Evolutionary conservation across 73 alveolate species (phyloP), one percentile per base, ranked within the genome.

Genomic region (Blepharisma japonicum): DNA sequence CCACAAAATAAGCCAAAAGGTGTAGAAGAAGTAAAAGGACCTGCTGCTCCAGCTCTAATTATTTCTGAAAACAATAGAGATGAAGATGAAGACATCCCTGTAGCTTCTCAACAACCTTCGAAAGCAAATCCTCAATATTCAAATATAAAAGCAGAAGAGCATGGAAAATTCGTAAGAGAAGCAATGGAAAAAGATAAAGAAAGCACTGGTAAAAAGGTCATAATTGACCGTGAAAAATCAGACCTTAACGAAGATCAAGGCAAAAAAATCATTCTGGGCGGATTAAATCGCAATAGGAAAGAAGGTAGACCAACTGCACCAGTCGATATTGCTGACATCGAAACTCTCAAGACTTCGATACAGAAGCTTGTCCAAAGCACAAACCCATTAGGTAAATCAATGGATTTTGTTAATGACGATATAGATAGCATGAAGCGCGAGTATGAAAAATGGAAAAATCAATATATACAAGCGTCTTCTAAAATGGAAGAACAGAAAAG

Each of bases 351-450:
- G 55, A 79, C 56, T 6, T 21, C 74, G 18, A 79, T 79, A 18
- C 56, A 79, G 61, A 56, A 70, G 27, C 53, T 79, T 47, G 46
- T 68, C 21, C 47, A 79, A 25, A 79, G 74, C 53, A 49, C 80
- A 6, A 61, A 79, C 61, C 86, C 86, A 18, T 70, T 79, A 25
- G 86, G 82, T 5, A 79, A 50, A 79, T 61, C 70, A 68, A 68
- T 79, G 53, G 86, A 79, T 39, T 79, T 79, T 68, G 74, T 79
- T 0, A n/a, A 70, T 45, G 86, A 79, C 61, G 86, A 79, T 68
- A 61, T 79, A 46, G 86, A 79, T 6, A 79, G 55, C 53, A 79
- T 79, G 86, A 79, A 79, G 55, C 25, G 55, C 0, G 86, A 79
- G 49, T 70, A 56, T 48, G 53, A 79, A 70, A 66, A 61, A 61